phyloP scores from a whole-genome alignment of 2,329 filamentous ascomycete genomes.

The Ophiostoma populinum region DNA sequence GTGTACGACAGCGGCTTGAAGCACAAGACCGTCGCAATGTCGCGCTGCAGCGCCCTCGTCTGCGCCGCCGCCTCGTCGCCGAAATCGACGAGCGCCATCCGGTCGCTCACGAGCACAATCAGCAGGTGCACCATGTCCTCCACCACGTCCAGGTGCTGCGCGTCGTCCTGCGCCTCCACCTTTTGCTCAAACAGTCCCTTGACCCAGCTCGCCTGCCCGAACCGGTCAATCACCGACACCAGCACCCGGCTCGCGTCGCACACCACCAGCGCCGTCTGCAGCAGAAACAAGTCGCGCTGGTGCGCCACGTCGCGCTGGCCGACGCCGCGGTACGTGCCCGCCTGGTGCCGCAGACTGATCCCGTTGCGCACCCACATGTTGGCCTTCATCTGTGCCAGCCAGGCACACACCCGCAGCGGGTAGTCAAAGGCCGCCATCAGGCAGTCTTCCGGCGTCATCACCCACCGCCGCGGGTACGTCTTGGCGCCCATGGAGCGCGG shows the following conservation, averaged over 20 bases:
- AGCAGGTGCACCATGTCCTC: slow-evolving; percentile 93
- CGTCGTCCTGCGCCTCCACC: slow-evolving; percentile 62
- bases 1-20: slow-evolving; percentile 94
- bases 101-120: slow-evolving; percentile 78
- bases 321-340: slow-evolving; percentile 81
- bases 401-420: slow-evolving; percentile 81
- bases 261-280: slow-evolving; percentile 79
- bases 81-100: slow-evolving; percentile 51
- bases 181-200: slow-evolving; percentile 62
- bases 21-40: slow-evolving; percentile 84
- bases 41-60: slow-evolving; percentile 59
- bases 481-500: slow-evolving; percentile 44
- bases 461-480: slow-evolving; percentile 18
- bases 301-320: slow-evolving; percentile 82
- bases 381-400: slow-evolving; percentile 95
- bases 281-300: slow-evolving; percentile 82
- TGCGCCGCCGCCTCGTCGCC: slow-evolving; percentile 49
- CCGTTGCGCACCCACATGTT: slow-evolving; percentile 98
- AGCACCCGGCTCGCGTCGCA: slow-evolving; percentile 72
- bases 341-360: slow-evolving; percentile 87
- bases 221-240: slow-evolving; percentile 80
- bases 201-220: slow-evolving; percentile 76
- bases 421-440: slow-evolving; percentile 83
- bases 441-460: slow-evolving; percentile 50
- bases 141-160: slow-evolving; percentile 76